A percentile compares a stretch with the other conserved stretches of the same genome.
phyloP scores from a whole-genome alignment of 768 basidiomycete genomes.

The Mycena leptocephala region DNA sequence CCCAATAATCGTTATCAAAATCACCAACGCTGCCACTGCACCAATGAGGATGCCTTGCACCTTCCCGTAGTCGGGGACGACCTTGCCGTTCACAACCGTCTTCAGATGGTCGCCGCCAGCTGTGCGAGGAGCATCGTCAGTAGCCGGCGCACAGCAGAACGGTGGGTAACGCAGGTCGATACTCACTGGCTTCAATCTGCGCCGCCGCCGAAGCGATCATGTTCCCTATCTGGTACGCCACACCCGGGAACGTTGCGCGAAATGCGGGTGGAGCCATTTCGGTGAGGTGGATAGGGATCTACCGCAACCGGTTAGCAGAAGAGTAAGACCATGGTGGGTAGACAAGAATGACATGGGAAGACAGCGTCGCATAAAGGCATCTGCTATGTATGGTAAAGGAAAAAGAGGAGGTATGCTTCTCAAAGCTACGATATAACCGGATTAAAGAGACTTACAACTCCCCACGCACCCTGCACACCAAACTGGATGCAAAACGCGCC shows the following conservation, averaged over 20 bases:
- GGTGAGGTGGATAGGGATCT: slow-evolving; percentile 76
- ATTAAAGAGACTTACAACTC: slow-evolving; percentile 61
- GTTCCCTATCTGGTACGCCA: slow-evolving; percentile 74
- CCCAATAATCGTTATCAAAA: slow-evolving; percentile 85
- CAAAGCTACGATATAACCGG: neutral
- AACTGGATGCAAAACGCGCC: slow-evolving; percentile 82
- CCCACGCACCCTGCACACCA: slow-evolving; percentile 83
- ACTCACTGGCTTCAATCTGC: slow-evolving; percentile 71
- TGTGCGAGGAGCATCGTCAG: slow-evolving; percentile 33
- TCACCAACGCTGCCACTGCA: slow-evolving; percentile 81
- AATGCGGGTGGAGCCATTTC: slow-evolving; percentile 82
- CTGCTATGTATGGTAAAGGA: neutral
- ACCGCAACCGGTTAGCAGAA: neutral
- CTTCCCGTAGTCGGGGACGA: slow-evolving; percentile 79
- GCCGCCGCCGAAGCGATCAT: slow-evolving; percentile 72
- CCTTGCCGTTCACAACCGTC: slow-evolving; percentile 65
- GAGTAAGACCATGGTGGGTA: neutral
- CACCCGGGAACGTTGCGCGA: slow-evolving; percentile 78
- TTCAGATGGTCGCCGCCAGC: slow-evolving; percentile 72
- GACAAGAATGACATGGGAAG: slow-evolving; percentile 1
- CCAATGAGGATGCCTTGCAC: slow-evolving; percentile 94
- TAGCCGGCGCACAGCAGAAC: too few relatives aligned
- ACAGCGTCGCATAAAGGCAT: neutral
- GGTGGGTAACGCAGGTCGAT: too few relatives aligned
- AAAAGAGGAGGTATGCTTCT: neutral